Evolutionary conservation across 331 rosid species (phyloP), one percentile per base, ranked within the genome.

Genomic region (Saraca asoca): DNA sequence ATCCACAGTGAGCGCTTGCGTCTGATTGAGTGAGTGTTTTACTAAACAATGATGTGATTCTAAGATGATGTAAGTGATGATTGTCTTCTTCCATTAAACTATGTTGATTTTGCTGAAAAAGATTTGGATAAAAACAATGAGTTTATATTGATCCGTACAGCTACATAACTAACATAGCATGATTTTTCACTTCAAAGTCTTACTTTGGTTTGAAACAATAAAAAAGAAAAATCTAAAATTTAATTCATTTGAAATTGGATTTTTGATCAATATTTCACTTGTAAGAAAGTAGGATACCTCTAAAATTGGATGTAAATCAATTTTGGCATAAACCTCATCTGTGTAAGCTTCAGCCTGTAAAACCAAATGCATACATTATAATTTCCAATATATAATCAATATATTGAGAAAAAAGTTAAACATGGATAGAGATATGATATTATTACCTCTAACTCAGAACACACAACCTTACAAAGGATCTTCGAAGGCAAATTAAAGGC

Each of bases 1-100:
- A 79, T 77, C 89, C 95, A 66, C 95, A 91, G 16, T 88, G 95
- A 0, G 87, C 70, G 62, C 89, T 83, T 37, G 85, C 79, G 70
- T 88, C 95, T 33, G 91, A 88, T 34, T 79, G 76, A 70, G 95
- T 88, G 13, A 88, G 95, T 15, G 11, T 64, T 79, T 88, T 88
- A 52, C 64, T 64, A 52, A 71, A 82, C n/a, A n/a, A n/a, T n/a
- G n/a, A n/a, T n/a, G n/a, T n/a, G n/a, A n/a, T n/a, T n/a, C n/a
- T n/a, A n/a, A n/a, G n/a, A n/a, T n/a, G n/a, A n/a, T n/a, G 51
- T 63, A 61, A 64, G 61, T 46, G 33, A 18, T 7, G 13, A 62
- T 15, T 56, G 48, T 24, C 66, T 24, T 48, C 64, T 7, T 69
- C 64, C 51, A 51, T 76, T 5, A 20, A 59, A 66, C 19, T 52